phyloP scores from a whole-genome alignment of 352 stramenopile species.

The Pythium utonaiense region DNA sequence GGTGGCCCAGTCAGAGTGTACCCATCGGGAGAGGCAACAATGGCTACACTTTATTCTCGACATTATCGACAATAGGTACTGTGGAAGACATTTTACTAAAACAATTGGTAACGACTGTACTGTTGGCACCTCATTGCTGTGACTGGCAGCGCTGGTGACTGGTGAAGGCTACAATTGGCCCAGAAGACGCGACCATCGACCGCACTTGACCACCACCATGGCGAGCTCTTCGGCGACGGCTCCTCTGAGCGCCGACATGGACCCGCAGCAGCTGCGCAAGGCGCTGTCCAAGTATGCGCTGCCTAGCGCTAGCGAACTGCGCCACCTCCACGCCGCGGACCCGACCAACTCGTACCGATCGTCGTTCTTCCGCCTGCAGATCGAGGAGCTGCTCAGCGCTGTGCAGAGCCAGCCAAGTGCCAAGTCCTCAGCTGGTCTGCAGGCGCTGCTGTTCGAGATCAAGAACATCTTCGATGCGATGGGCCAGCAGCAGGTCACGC shows the following conservation, averaged over 20 bases:
- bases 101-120: background rate
- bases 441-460: slow-evolving; percentile 76
- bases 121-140: slow-evolving; percentile 1
- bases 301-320: slow-evolving; percentile 80
- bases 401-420: slow-evolving; percentile 54
- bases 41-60: background rate
- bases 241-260: slow-evolving; percentile 20
- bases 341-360: slow-evolving; percentile 66
- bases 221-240: slow-evolving; percentile 1
- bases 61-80: background rate
- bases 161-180: slow-evolving; percentile 24
- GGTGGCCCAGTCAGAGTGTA: background rate
- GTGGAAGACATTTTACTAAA: background rate
- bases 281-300: slow-evolving; percentile 87
- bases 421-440: slow-evolving; percentile 43
- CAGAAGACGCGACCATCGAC: slow-evolving; percentile 22
- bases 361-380: slow-evolving; percentile 85
- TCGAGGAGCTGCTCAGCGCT: slow-evolving; percentile 80
- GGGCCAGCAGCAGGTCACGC: slow-evolving; percentile 68
- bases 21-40: background rate
- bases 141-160: slow-evolving; percentile 15
- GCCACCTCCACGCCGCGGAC: slow-evolving; percentile 74
- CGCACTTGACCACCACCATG: slow-evolving; percentile 6
- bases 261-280: slow-evolving; percentile 62
- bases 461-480: slow-evolving; percentile 73